Conservation (phyloP, 495 filamentous ascomycete genomes). For the Terfezia claveryi region DNA sequence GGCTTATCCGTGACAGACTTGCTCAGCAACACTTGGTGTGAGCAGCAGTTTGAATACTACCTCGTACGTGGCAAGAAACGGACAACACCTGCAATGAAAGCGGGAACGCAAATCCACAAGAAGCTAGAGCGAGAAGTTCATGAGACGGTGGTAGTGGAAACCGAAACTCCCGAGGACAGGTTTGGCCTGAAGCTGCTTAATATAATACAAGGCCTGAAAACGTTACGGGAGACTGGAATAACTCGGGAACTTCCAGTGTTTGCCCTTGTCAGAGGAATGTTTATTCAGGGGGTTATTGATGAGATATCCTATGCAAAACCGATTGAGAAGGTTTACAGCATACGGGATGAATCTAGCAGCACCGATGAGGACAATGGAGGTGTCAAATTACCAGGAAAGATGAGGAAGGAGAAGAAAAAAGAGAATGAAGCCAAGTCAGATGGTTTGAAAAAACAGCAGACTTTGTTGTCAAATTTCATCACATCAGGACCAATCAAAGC, state of each 20-base stretch:
- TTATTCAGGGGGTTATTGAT: conserved; percentile 82
- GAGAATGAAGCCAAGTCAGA: not conserved
- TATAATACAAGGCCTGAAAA: conserved; percentile 61
- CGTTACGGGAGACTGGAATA: conserved; percentile 51
- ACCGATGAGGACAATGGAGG: conserved; percentile 28
- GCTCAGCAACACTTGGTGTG: conserved; percentile 79
- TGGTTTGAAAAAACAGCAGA: not conserved
- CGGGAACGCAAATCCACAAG: conserved; percentile 56
- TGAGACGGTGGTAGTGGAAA: conserved; percentile 44
- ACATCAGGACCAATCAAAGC: not conserved
- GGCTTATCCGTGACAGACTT: conserved; percentile 80
- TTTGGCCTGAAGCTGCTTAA: conserved; percentile 83
- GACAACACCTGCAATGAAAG: conserved; percentile 60
- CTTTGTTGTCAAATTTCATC: not conserved
- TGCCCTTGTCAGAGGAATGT: conserved; percentile 59
- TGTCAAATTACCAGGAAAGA: not conserved
- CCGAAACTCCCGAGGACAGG: conserved; percentile 55
- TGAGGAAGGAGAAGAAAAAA: not conserved
- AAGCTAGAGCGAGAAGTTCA: conserved; percentile 69
- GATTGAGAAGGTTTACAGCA: conserved; percentile 24
- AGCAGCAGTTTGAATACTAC: conserved; percentile 77
- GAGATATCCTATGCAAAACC: conserved; percentile 61
- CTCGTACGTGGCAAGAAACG: conserved; percentile 50
- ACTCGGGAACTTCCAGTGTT: conserved; percentile 89
- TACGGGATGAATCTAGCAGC: conserved; percentile 34